A percentile compares a stretch with the other conserved stretches of the same genome.
Evolutionary conservation across 2,329 filamentous ascomycete species (phyloP).

Genomic region (Gaeumannomyces tritici): DNA sequence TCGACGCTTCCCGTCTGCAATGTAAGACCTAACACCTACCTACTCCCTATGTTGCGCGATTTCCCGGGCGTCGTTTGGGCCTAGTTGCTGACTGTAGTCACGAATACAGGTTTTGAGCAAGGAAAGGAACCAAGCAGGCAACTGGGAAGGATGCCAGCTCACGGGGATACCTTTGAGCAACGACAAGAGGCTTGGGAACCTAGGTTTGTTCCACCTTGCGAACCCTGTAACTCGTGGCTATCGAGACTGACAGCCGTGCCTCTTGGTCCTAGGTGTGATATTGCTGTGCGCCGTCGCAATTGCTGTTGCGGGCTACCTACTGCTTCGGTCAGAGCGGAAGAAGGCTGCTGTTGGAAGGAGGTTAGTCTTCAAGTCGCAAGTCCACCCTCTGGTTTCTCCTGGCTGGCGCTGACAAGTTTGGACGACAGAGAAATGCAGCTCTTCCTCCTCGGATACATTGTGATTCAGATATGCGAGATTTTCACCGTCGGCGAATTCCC

Average conservation of each 20-base stretch:
- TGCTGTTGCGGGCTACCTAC: slow-evolving; percentile 50
- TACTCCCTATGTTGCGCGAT: slow-evolving; percentile 1
- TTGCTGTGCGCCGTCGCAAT: slow-evolving; percentile 73
- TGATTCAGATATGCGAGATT: slow-evolving; percentile 91
- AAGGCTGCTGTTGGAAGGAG: slow-evolving; percentile 88
- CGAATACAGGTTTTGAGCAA: slow-evolving; percentile 52
- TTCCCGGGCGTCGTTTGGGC: slow-evolving; percentile 5
- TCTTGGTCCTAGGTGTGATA: slow-evolving; percentile 61
- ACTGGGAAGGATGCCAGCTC: slow-evolving; percentile 63
- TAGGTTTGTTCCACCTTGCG: slow-evolving; percentile 48
- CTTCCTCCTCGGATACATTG: slow-evolving; percentile 76
- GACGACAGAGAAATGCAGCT: slow-evolving; percentile 81
- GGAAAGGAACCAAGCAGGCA: slow-evolving; percentile 47
- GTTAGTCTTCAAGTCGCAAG: slow-evolving; percentile 34
- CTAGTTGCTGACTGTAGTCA: slow-evolving; percentile 11
- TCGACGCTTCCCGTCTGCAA: slow-evolving; percentile 79
- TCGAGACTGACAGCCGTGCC: slow-evolving; percentile 10
- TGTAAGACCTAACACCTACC: slow-evolving; percentile 40
- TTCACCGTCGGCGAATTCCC: slow-evolving; percentile 91
- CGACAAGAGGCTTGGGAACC: slow-evolving; percentile 66
- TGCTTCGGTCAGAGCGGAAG: slow-evolving; percentile 80
- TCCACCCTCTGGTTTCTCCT: neutral
- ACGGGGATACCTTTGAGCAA: slow-evolving; percentile 63
- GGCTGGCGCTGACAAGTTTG: slow-evolving; percentile 8
- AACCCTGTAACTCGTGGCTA: neutral